phyloP scores from a whole-genome alignment of 192 early-diverging fungal genomes.

The Coemansia interrupta region DNA sequence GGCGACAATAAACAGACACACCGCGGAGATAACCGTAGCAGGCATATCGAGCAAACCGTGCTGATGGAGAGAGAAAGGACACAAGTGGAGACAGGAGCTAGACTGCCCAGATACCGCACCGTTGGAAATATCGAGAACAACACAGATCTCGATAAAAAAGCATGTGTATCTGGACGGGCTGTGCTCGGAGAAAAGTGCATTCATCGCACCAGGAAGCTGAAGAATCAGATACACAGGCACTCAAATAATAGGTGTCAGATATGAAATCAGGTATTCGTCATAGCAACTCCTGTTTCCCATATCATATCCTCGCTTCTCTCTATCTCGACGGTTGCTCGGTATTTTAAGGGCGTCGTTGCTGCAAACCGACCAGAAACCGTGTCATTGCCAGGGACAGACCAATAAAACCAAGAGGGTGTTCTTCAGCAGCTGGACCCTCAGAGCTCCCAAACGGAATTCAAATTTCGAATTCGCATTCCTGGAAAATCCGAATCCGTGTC shows the following conservation, averaged over 20 bases:
- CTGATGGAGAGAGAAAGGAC: neutral
- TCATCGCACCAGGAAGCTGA: conserved; percentile 22
- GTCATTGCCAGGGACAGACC: too few species aligned
- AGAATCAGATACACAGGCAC: conserved; percentile 14
- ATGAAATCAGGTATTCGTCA: conserved; percentile 48
- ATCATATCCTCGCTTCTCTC: too few species aligned
- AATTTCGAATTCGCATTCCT: neutral
- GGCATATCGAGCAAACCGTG: neutral
- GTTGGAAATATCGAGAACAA: neutral
- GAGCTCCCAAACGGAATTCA: neutral
- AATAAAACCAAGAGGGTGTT: too few species aligned
- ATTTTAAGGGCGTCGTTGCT: too few species aligned
- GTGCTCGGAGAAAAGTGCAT: conserved; percentile 35
- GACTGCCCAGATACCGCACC: neutral
- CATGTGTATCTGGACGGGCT: neutral
- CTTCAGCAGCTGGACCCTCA: too few species aligned
- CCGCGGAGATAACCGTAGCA: neutral
- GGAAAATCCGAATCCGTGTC: neutral
- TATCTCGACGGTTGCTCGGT: too few species aligned
- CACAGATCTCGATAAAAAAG: neutral
- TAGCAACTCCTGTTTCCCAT: conserved; percentile 1
- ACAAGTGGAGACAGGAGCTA: neutral
- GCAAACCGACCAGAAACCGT: too few species aligned
- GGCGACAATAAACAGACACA: neutral
- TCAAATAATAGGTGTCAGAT: conserved; percentile 63